These are phyloP conservation scores for Actinomucor elegans DNA, from an alignment of 371 early-diverging fungal species.

Conservation along the genomic window DNA sequence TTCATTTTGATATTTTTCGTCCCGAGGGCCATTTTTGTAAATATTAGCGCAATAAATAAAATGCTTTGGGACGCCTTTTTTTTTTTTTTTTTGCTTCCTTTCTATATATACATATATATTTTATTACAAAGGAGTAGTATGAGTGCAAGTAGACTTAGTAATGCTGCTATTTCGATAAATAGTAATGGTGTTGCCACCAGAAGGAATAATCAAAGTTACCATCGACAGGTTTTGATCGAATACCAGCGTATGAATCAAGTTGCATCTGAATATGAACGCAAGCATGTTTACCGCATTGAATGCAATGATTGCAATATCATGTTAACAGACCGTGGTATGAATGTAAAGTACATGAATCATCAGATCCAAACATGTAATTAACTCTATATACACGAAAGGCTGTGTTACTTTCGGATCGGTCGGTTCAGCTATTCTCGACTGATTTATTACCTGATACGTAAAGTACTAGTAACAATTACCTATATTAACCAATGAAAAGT, in stretches of 20 bases:
- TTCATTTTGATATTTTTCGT: too few species aligned
- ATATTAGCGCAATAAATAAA: too few species aligned
- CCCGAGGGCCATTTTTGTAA: background rate
- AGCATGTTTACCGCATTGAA: constrained; percentile 40
- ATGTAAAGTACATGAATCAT: constrained; percentile 14
- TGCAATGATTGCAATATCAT: constrained; percentile 31
- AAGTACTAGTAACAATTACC: background rate
- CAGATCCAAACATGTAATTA: background rate
- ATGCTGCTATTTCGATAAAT: too few species aligned
- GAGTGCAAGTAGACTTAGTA: too few species aligned
- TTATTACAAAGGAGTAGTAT: too few species aligned
- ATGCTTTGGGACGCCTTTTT: too few species aligned
- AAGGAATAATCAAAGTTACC: too few species aligned
- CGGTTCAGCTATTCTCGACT: constrained; percentile 37
- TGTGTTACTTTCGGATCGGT: constrained; percentile 36
- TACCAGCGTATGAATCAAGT: constrained; percentile 26
- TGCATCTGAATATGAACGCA: constrained; percentile 31
- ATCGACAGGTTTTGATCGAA: constrained; percentile 23
- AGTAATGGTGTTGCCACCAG: too few species aligned
- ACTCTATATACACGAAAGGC: constrained; percentile 26
- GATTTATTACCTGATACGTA: constrained; percentile 45
- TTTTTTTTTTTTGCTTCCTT: too few species aligned
- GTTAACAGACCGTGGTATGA: constrained; percentile 44
- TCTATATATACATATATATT: background rate
- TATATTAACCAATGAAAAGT: too few species aligned